Conservation (phyloP, 2,329 filamentous ascomycete species). For the Colletotrichum sp. region DNA sequence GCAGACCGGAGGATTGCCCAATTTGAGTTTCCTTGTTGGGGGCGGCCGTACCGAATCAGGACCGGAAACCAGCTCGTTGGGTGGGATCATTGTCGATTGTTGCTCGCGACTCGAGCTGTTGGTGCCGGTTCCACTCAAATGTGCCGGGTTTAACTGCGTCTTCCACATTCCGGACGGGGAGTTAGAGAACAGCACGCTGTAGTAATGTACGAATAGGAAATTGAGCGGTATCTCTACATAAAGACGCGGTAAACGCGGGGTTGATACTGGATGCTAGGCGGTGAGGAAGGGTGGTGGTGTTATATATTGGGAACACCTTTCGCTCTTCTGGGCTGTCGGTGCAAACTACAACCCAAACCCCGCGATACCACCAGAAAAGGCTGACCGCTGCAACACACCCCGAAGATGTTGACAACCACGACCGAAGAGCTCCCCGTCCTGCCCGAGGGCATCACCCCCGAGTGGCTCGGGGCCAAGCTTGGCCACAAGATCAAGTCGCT, state of each 20-base stretch:
- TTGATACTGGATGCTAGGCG: neutral
- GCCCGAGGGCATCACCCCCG: constrained; percentile 23
- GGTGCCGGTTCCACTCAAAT: neutral
- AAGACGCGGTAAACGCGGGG: neutral
- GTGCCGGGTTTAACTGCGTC: neutral
- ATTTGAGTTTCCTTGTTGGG: neutral
- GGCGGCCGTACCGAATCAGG: neutral
- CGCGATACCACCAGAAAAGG: neutral
- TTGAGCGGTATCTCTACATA: neutral
- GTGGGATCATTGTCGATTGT: neutral
- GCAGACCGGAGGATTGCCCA: neutral
- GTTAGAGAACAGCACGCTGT: neutral
- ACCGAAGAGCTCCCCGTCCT: constrained; percentile 24
- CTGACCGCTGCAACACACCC: neutral
- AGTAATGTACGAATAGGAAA: neutral
- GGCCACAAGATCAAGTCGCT: constrained; percentile 22
- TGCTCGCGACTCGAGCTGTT: neutral
- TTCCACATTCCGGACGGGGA: neutral
- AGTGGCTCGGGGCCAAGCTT: constrained; percentile 25
- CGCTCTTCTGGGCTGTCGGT: neutral
- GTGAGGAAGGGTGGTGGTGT: neutral
- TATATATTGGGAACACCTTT: neutral
- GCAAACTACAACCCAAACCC: neutral
- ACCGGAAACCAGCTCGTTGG: neutral
- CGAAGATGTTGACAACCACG: neutral